Percentiles rank a stretch among this genome's conserved stretches.
phyloP scores from a whole-genome alignment of 2,329 filamentous ascomycete genomes.

The Monilinia laxa region DNA sequence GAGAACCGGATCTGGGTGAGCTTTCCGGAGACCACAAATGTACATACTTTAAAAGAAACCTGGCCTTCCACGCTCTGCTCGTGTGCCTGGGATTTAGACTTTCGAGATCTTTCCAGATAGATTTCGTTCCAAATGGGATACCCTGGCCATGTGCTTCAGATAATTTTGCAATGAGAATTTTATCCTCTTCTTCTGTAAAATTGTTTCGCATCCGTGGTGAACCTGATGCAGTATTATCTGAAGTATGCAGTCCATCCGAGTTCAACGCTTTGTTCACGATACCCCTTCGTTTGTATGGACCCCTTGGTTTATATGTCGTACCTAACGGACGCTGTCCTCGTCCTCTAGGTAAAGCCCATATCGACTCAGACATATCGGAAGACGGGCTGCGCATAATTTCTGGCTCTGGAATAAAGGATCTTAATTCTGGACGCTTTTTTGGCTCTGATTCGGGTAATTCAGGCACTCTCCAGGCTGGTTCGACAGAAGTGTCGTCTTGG shows the following conservation, averaged over 20 bases:
- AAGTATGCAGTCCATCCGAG: constrained; percentile 18
- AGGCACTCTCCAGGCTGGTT: constrained; percentile 36
- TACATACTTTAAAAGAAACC: constrained; percentile 1
- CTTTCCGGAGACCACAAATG: constrained; percentile 18
- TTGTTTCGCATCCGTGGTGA: constrained; percentile 19
- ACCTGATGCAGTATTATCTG: neutral
- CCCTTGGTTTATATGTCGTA: neutral
- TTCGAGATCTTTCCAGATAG: constrained; percentile 32
- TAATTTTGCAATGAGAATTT: constrained; percentile 33
- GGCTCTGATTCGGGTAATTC: constrained; percentile 25
- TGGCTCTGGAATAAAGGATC: constrained; percentile 27
- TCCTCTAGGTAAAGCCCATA: constrained; percentile 36
- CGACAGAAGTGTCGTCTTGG: constrained; percentile 31
- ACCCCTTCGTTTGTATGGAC: neutral
- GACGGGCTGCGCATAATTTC: constrained; percentile 34
- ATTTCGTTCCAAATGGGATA: constrained; percentile 17
- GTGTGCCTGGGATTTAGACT: constrained; percentile 32
- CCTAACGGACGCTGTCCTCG: constrained; percentile 18
- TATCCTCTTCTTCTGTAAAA: constrained; percentile 36
- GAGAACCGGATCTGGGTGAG: neutral
- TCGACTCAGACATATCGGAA: constrained; percentile 32
- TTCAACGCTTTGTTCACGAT: neutral
- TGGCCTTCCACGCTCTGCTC: constrained; percentile 17
- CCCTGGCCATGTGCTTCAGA: constrained; percentile 29
- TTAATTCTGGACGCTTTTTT: constrained; percentile 27